Conservation (phyloP, 116 monocot genomes). For the Zostera marina region DNA sequence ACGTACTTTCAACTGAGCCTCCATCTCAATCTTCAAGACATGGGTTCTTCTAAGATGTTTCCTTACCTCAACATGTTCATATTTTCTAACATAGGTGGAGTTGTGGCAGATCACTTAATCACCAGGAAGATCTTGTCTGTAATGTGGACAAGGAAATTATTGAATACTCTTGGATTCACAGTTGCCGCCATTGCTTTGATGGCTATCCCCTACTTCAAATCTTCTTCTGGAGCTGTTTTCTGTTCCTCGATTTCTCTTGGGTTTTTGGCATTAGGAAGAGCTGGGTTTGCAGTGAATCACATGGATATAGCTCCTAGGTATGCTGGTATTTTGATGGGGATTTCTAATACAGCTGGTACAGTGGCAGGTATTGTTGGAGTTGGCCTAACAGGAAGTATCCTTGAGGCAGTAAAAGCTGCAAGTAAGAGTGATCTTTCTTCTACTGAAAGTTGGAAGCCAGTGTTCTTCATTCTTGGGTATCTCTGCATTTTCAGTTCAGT, state of each 20-base stretch:
- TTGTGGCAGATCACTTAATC: conserved; percentile 28
- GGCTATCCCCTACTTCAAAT: conserved; percentile 24
- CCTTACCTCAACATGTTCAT: conserved; percentile 44
- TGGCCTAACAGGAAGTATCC: conserved; percentile 27
- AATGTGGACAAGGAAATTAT: conserved; percentile 21
- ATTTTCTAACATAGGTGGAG: conserved; percentile 36
- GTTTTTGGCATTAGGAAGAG: conserved; percentile 35
- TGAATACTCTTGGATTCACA: conserved; percentile 29
- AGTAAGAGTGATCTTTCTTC: conserved; percentile 13
- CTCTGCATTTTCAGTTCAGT: conserved; percentile 35
- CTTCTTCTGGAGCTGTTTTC: conserved; percentile 16
- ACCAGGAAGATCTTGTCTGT: conserved; percentile 19
- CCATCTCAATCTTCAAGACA: conserved; percentile 37
- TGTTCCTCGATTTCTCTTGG: conserved; percentile 37
- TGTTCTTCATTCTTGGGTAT: conserved; percentile 30
- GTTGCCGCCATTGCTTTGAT: conserved; percentile 24
- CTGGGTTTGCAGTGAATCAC: conserved; percentile 43
- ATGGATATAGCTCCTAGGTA: conserved; percentile 36
- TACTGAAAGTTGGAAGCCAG: conserved; percentile 28
- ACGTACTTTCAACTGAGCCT: conserved; percentile 35
- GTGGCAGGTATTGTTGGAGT: conserved; percentile 35
- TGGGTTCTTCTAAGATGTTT: conserved; percentile 45
- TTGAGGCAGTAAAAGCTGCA: conserved; percentile 17
- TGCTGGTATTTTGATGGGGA: conserved; percentile 41
- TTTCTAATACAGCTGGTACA: conserved; percentile 43